Conservation (phyloP, 208 protist species). For the Trypanosoma boissoni region DNA sequence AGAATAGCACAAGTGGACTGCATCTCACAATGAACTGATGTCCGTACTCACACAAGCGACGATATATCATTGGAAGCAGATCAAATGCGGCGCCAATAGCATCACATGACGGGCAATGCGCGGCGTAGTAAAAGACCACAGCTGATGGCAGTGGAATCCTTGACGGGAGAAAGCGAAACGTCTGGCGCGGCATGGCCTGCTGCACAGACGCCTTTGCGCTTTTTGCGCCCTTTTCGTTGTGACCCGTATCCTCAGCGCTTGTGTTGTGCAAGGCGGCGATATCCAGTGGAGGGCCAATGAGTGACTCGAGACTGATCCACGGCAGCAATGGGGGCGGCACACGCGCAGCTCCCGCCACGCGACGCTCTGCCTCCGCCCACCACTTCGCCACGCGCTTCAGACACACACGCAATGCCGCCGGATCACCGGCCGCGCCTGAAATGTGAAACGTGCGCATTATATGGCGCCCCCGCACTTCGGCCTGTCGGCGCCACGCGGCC, state of each 20-base stretch:
- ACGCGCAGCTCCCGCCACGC: slow-evolving; percentile 11
- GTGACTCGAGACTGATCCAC: slow-evolving; percentile 16
- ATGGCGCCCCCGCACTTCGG: slow-evolving; percentile 17
- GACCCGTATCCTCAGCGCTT: neutral
- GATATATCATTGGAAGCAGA: slow-evolving; percentile 53
- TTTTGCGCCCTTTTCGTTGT: neutral
- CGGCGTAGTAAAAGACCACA: slow-evolving; percentile 40
- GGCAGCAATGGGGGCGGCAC: slow-evolving; percentile 26
- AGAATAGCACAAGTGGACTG: slow-evolving; percentile 58
- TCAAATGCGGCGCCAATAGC: slow-evolving; percentile 43
- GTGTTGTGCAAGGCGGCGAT: neutral
- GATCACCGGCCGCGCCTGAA: neutral
- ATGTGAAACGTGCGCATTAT: slow-evolving; percentile 38
- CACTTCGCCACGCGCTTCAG: slow-evolving; percentile 27
- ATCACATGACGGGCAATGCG: slow-evolving; percentile 34
- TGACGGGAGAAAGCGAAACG: slow-evolving; percentile 22
- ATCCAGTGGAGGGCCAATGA: slow-evolving; percentile 20
- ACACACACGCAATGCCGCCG: slow-evolving; percentile 13
- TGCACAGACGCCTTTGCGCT: neutral
- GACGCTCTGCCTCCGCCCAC: slow-evolving; percentile 29
- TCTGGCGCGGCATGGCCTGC: neutral
- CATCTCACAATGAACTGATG: slow-evolving; percentile 52
- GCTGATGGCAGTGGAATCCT: slow-evolving; percentile 30
- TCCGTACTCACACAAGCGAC: slow-evolving; percentile 37
- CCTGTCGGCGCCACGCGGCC: slow-evolving; percentile 28